These are phyloP conservation scores for Aspergillus candidus DNA, from an alignment of 2,329 filamentous ascomycete species.

Conservation along the genomic window DNA sequence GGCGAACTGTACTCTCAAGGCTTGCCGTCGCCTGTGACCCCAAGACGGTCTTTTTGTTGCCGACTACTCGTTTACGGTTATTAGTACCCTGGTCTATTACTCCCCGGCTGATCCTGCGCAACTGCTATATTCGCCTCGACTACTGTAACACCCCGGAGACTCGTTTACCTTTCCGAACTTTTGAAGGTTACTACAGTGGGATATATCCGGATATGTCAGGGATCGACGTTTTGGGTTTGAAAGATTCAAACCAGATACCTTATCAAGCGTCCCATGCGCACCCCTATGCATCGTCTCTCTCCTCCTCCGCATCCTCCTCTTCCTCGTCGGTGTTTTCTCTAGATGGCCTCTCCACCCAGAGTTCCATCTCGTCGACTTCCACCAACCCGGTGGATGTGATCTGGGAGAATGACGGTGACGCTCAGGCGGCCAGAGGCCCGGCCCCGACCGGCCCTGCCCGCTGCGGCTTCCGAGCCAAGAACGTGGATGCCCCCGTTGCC, in stretches of 20 bases:
- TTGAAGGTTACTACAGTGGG: conserved; percentile 12
- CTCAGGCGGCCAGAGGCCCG: conserved; percentile 20
- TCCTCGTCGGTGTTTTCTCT: conserved; percentile 73
- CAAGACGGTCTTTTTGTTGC: conserved; percentile 27
- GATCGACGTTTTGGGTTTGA: conserved; percentile 41
- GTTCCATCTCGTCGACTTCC: conserved; percentile 63
- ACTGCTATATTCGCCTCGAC: conserved; percentile 11
- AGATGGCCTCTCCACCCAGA: conserved; percentile 57
- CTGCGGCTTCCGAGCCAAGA: conserved; percentile 26
- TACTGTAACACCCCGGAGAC: conserved; percentile 8
- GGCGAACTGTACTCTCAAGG: conserved; percentile 23
- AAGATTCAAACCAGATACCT: conserved; percentile 32
- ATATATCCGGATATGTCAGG: conserved; percentile 36
- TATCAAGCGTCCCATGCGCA: conserved; percentile 36
- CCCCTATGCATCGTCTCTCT: conserved; percentile 65
- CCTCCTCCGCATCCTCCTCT: conserved; percentile 69
- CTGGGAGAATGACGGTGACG: conserved; percentile 38
- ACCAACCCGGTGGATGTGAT: conserved; percentile 53
- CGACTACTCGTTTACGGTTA: conserved; percentile 27
- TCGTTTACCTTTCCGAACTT: conserved; percentile 15
- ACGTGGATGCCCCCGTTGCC: conserved; percentile 30
- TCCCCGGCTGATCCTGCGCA: conserved; percentile 2
- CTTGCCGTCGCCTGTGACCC: conserved; percentile 27
- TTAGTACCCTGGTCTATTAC: conserved; percentile 27
- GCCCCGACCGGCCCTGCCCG: conserved; percentile 21